Percentiles rank a stretch among this genome's conserved stretches.
Evolutionary conservation across 2,329 filamentous ascomycete species (phyloP).

Genomic region (Neurospora crassa): DNA sequence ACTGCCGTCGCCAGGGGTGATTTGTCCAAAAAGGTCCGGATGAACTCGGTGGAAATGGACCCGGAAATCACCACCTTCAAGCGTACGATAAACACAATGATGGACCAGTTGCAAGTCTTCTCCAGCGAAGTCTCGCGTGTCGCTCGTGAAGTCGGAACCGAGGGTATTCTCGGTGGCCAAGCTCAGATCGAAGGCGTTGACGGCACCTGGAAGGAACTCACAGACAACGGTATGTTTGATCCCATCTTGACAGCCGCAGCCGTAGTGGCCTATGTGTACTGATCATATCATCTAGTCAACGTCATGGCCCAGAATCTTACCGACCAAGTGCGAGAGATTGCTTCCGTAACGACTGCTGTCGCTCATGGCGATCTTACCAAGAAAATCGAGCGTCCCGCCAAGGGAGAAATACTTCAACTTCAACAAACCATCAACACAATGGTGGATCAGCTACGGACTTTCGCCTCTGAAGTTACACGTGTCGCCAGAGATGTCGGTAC

Average conservation of each 20-base stretch:
- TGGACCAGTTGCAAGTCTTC: constrained; percentile 94
- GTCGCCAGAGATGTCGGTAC: constrained; percentile 79
- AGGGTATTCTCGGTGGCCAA: constrained; percentile 88
- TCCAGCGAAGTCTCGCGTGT: constrained; percentile 93
- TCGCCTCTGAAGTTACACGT: constrained; percentile 74
- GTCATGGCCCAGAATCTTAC: constrained; percentile 78
- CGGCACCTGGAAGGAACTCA: constrained; percentile 96
- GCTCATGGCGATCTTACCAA: constrained; percentile 75
- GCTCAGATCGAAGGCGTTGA: constrained; percentile 89
- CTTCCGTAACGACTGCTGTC: constrained; percentile 74
- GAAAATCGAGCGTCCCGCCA: constrained; percentile 72
- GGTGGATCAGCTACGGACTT: constrained; percentile 77
- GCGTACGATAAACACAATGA: constrained; percentile 97
- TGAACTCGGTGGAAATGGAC: constrained; percentile 94
- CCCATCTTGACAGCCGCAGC: neutral
- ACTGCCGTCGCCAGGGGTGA: constrained; percentile 93
- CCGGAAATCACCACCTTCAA: constrained; percentile 97
- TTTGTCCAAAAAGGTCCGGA: constrained; percentile 91
- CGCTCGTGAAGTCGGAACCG: constrained; percentile 90
- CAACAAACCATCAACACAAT: constrained; percentile 86
- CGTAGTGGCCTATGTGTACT: no score
- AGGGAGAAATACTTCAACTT: constrained; percentile 72
- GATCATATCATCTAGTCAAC: constrained; percentile 46
- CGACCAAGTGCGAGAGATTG: constrained; percentile 78
- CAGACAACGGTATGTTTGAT: constrained; percentile 57